phyloP scores from a whole-genome alignment of 2,329 filamentous ascomycete genomes.

The Botryotinia narcissicola region DNA sequence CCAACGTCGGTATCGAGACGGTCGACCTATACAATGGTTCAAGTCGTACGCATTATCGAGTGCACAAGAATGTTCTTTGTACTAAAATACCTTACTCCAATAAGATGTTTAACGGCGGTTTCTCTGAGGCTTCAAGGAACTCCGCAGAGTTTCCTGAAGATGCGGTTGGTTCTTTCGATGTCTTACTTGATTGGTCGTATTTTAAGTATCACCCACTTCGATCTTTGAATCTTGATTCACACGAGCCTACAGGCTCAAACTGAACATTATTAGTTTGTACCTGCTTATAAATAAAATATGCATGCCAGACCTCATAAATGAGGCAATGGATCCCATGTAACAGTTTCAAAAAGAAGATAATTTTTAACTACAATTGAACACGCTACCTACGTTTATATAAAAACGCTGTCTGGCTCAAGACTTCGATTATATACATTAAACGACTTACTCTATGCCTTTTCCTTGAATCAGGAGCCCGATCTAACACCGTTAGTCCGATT shows the following conservation, averaged over 20 bases:
- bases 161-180: not conserved
- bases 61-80: not conserved
- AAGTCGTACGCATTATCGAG: not conserved
- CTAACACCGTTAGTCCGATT: accelerated
- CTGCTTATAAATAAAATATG: not conserved
- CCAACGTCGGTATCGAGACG: not conserved
- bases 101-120: slow-evolving; percentile 21
- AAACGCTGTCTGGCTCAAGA: not conserved
- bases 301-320: not conserved
- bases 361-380: not conserved
- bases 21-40: not conserved
- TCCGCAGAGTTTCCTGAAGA: slow-evolving; percentile 16
- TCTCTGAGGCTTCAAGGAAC: not conserved
- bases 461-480: not conserved
- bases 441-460: not conserved
- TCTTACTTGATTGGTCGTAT: not conserved
- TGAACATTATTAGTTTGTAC: not conserved
- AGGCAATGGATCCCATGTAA: not conserved
- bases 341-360: not conserved
- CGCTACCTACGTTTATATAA: not conserved
- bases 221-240: too few relatives aligned
- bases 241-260: too few relatives aligned
- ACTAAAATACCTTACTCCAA: not conserved
- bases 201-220: not conserved
- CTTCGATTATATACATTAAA: not conserved